These are phyloP conservation scores for Quercus phellos DNA, from an alignment of 331 rosid genomes.

Conservation along the genomic window DNA sequence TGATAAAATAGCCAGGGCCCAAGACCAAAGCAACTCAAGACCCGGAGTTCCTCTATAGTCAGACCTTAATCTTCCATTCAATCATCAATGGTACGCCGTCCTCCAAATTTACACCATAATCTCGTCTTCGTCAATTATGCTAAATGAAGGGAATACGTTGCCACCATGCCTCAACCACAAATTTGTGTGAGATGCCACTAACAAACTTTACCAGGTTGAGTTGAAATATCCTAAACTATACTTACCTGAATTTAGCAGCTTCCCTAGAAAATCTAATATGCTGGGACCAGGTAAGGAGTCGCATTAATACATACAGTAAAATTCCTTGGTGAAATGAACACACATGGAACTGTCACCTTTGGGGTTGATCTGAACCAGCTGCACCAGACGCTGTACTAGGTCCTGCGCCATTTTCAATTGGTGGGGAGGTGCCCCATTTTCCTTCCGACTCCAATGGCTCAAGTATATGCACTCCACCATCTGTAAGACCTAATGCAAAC, in stretches of 20 bases:
- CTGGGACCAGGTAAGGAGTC: slow-evolving; percentile 49
- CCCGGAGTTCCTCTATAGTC: background rate
- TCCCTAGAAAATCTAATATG: slow-evolving; percentile 37
- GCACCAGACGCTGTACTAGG: slow-evolving; percentile 68
- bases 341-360: slow-evolving; percentile 47
- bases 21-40: background rate
- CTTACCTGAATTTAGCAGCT: slow-evolving; percentile 58
- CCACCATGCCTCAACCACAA: slow-evolving; percentile 29
- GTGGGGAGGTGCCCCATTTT: slow-evolving; percentile 91
- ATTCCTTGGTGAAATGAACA: slow-evolving; percentile 24
- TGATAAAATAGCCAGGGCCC: background rate
- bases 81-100: too few species aligned
- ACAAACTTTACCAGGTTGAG: slow-evolving; percentile 44
- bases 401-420: slow-evolving; percentile 90
- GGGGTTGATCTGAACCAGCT: slow-evolving; percentile 66
- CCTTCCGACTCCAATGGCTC: slow-evolving; percentile 94
- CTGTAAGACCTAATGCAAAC: slow-evolving; percentile 89
- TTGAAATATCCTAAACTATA: slow-evolving; percentile 57
- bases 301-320: slow-evolving; percentile 38
- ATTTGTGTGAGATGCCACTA: slow-evolving; percentile 38
- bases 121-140: slow-evolving; percentile 31
- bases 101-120: slow-evolving; percentile 34
- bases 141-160: slow-evolving; percentile 27
- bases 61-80: slow-evolving; percentile 28
- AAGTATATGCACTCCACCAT: slow-evolving; percentile 85